phyloP scores from a whole-genome alignment of 2,329 filamentous ascomycete species.

The Blastomyces emzantsi region DNA sequence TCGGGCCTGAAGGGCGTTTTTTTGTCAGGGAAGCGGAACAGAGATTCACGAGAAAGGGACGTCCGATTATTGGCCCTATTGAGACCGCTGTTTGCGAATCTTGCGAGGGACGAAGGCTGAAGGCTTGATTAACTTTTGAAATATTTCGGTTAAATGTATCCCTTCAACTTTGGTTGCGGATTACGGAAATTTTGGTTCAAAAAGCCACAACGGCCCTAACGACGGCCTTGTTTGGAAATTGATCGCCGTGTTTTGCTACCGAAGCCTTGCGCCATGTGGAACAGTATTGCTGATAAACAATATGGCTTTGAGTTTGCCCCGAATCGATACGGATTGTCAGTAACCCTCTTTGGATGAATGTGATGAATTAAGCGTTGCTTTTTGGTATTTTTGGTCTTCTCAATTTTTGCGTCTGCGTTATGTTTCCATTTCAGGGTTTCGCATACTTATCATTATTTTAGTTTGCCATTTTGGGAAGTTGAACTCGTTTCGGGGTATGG shows the following conservation, averaged over 20 bases:
- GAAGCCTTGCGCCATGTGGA: not conserved
- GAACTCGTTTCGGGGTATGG: not conserved
- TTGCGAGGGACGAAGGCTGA: conserved; percentile 55
- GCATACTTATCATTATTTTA: not conserved
- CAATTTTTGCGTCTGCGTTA: not conserved
- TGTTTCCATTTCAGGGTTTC: not conserved
- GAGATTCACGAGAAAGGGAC: conserved; percentile 36
- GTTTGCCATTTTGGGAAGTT: not conserved
- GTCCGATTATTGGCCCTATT: conserved; percentile 40
- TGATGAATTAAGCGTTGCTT: conserved; percentile 1
- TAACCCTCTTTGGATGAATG: not conserved
- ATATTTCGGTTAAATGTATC: not conserved
- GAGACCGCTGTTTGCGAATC: conserved; percentile 53
- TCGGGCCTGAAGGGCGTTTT: conserved; percentile 52
- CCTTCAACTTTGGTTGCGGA: not conserved
- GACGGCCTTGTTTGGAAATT: not conserved
- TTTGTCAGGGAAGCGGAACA: conserved; percentile 51
- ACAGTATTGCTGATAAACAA: too few species aligned
- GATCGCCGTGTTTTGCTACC: not conserved
- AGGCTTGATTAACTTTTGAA: conserved; percentile 32
- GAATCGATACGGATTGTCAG: not conserved
- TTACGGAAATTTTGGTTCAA: not conserved
- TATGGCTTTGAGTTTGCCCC: not conserved
- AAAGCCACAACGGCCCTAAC: not conserved
- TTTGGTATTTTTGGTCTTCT: not conserved